Evolutionary conservation across 2,329 filamentous ascomycete genomes (phyloP), one percentile per base, ranked within the genome.

Genomic region (Fusarium buharicum): DNA sequence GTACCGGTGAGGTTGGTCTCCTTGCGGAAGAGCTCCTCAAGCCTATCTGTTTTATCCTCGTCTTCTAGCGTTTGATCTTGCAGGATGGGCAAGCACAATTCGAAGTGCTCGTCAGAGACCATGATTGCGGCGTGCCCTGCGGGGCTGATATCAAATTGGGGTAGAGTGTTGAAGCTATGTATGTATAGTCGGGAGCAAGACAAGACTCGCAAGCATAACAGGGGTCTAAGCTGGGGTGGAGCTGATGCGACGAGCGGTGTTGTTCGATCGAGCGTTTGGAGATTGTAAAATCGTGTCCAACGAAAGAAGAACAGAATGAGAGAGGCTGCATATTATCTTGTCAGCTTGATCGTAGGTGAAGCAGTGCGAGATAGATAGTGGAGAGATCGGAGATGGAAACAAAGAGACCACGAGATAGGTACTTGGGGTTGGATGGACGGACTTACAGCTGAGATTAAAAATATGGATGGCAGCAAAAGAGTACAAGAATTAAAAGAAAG

Each of bases 91-190:
- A 96, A 86, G 76, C 93, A 97, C 72, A 95, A 86, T 70, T 97
- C 93, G 81, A 96, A 96, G 52, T 94, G 88, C 70, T 93, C 88
- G 82, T 98, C 94, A 70, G 93, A 91, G 62, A 97, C 89, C 94
- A 98, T 97, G 74, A 62, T 84, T 72, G 77, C 69, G 71, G 47
- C 51, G 48, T 46, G 24, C 47, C 64, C 47, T 56, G 43, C n/a
- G 27, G 38, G 39, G 36, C 41, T n/a, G 39, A 39, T 44, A 46
- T 50, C 41, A 41, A 46, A 50, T 55, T 46, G 58, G 45, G 40
- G 41, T 30, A 39, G 27, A 43, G 40, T 40, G 49, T 49, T 28
- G 31, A 47, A 50, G 62, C 62, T 66, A 52, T 31, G 31, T 40
- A 59, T 58, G 57, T 43, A 62, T 61, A 31, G 45, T 44, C 62